Evolutionary conservation across 2,329 filamentous ascomycete species (phyloP).

Genomic region (Incumbomyces lentus): DNA sequence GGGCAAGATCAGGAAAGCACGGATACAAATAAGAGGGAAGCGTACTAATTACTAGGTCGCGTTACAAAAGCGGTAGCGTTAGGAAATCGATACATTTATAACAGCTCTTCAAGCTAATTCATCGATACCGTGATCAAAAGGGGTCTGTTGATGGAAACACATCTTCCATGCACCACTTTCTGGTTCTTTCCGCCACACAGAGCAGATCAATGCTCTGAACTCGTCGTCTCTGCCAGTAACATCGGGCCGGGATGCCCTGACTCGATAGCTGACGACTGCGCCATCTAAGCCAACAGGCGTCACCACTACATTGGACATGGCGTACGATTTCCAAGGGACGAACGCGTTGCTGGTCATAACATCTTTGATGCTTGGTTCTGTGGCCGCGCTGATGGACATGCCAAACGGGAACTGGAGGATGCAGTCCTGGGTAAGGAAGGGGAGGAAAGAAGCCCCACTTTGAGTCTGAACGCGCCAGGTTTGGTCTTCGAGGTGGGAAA

Average conservation of each 20-base stretch:
- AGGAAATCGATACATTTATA: too few relatives aligned
- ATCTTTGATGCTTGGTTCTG: conserved; percentile 17
- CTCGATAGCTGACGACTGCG: conserved; percentile 18
- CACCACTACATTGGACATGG: conserved; percentile 16
- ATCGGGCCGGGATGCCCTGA: conserved; percentile 15
- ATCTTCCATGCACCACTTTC: conserved; percentile 17
- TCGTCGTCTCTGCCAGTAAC: conserved; percentile 14
- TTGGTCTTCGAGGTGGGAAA: conserved; percentile 17
- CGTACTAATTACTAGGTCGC: too few relatives aligned
- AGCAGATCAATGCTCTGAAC: conserved; percentile 19
- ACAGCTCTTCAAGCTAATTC: neutral
- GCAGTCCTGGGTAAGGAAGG: conserved; percentile 20
- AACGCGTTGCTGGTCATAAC: conserved; percentile 21
- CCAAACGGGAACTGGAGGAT: conserved; percentile 20
- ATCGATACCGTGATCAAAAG: conserved; percentile 7
- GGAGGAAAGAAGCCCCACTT: conserved; percentile 15
- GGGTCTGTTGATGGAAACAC: conserved; percentile 21
- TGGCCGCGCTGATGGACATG: conserved; percentile 15
- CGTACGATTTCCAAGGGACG: conserved; percentile 18
- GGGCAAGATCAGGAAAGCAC: too few relatives aligned
- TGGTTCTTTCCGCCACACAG: conserved; percentile 18
- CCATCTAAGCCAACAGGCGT: conserved; percentile 15
- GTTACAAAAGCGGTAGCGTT: too few relatives aligned
- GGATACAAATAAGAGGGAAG: too few relatives aligned
- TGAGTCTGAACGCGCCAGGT: conserved; percentile 18